A percentile compares a stretch with the other conserved stretches of the same genome.
phyloP scores from a whole-genome alignment of 257 asterid species.

The Verbascum thapsus region DNA sequence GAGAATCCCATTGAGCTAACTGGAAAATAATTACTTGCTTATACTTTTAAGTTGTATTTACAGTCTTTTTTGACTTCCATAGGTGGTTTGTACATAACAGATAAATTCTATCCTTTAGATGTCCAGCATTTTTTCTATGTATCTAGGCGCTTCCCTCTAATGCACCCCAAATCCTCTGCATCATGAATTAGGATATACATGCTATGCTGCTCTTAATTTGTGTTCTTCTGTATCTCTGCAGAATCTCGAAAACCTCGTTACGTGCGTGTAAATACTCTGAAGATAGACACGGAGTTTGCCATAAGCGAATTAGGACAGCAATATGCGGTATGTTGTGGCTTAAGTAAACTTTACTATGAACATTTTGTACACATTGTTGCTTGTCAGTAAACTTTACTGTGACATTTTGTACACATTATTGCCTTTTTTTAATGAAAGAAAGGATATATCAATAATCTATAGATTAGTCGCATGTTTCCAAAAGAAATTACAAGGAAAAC shows the following conservation, averaged over 20 bases:
- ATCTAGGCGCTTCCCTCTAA: background rate
- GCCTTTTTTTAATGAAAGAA: no score
- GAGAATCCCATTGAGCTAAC: background rate
- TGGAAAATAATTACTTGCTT: conserved; percentile 8
- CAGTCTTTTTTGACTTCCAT: conserved; percentile 1
- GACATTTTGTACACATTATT: no score
- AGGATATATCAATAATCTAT: no score
- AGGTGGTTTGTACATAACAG: background rate
- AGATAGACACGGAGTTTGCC: conserved; percentile 62
- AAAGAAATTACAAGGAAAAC: no score
- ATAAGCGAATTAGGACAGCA: conserved; percentile 55
- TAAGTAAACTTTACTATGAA: background rate
- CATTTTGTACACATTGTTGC: no score
- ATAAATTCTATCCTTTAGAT: background rate
- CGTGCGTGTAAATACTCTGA: conserved; percentile 90
- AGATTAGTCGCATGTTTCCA: no score
- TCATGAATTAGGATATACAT: conserved; percentile 1
- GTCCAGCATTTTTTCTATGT: background rate
- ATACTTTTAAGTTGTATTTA: background rate
- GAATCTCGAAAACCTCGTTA: conserved; percentile 78
- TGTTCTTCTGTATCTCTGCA: conserved; percentile 36
- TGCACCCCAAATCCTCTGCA: conserved; percentile 11
- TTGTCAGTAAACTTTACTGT: no score
- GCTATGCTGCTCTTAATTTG: background rate
- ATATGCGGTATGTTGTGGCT: conserved; percentile 47